Evolutionary conservation across 768 basidiomycete genomes (phyloP).

Genomic region (Nidularia sp.): DNA sequence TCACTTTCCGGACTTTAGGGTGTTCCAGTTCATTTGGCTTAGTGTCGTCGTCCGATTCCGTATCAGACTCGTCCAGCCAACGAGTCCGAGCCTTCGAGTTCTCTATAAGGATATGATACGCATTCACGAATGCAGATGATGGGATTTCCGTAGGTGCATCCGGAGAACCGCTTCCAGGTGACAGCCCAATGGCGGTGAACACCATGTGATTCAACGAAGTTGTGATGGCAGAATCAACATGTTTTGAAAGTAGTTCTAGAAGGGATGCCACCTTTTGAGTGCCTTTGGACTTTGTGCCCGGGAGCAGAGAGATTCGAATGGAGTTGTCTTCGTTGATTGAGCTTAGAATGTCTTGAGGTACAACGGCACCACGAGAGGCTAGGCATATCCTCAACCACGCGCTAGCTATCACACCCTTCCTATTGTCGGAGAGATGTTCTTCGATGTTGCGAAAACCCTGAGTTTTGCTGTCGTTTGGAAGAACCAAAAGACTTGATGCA

Average conservation of each 20-base stretch:
- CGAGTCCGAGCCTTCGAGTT: neutral
- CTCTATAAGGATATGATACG: neutral
- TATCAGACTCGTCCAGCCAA: neutral
- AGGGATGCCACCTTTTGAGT: neutral
- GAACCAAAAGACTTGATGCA: neutral
- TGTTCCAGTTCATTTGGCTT: slow-evolving; percentile 1
- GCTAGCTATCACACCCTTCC: neutral
- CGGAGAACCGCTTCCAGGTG: neutral
- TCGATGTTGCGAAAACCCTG: neutral
- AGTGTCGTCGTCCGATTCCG: neutral
- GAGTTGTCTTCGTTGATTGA: neutral
- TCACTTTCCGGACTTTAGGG: slow-evolving; percentile 4
- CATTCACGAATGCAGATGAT: neutral
- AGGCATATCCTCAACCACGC: neutral
- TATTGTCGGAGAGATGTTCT: neutral
- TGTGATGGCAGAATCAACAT: neutral
- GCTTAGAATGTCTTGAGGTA: neutral
- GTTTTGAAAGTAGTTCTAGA: neutral
- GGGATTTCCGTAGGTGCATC: neutral
- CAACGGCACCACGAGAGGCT: neutral
- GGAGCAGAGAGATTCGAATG: neutral
- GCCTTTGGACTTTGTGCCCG: neutral
- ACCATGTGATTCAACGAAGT: neutral
- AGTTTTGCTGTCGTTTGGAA: neutral
- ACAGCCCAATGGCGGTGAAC: neutral